These are phyloP conservation scores for Toxicodendron radicans DNA, from an alignment of 345 rosid genomes.

Conservation along the genomic window DNA sequence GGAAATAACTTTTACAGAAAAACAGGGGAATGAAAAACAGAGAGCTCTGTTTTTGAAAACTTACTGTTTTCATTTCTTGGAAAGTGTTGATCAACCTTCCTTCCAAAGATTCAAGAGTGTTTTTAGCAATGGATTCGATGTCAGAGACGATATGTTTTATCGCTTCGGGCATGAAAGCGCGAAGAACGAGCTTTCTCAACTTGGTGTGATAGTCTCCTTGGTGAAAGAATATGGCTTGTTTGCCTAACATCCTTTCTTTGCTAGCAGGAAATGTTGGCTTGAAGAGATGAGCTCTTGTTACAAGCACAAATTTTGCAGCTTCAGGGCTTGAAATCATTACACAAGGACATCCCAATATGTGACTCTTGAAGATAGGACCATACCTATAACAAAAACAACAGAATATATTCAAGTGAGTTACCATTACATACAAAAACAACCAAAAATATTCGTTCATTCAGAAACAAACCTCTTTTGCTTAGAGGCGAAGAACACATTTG, in stretches of 20 bases:
- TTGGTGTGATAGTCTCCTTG: slow-evolving; percentile 79
- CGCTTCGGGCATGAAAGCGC: slow-evolving; percentile 72
- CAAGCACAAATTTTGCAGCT: slow-evolving; percentile 73
- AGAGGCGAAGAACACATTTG: slow-evolving; percentile 73
- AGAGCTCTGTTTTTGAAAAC: slow-evolving; percentile 31
- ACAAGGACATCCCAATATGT: slow-evolving; percentile 82
- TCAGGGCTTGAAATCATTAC: slow-evolving; percentile 89
- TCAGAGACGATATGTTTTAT: slow-evolving; percentile 47
- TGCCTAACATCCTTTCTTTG: slow-evolving; percentile 87
- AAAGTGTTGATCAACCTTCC: slow-evolving; percentile 59
- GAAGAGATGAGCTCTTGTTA: slow-evolving; percentile 66
- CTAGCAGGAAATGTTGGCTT: slow-evolving; percentile 90
- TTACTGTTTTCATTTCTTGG: slow-evolving; percentile 84
- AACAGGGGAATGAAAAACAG: slow-evolving; percentile 28
- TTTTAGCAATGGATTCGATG: slow-evolving; percentile 54
- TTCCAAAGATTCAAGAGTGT: slow-evolving; percentile 43
- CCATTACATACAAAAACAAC: neutral
- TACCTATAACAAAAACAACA: slow-evolving; percentile 35
- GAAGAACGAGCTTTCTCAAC: slow-evolving; percentile 76
- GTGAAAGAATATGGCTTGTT: slow-evolving; percentile 80
- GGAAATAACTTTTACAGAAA: slow-evolving; percentile 1
- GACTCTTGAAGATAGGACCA: slow-evolving; percentile 80
- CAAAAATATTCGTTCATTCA: no score
- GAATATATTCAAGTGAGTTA: neutral
- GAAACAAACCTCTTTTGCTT: slow-evolving; percentile 51